Evolutionary conservation across 768 basidiomycete genomes (phyloP), one percentile per base, ranked within the genome.

Genomic region (Pleurotus ostreatus): DNA sequence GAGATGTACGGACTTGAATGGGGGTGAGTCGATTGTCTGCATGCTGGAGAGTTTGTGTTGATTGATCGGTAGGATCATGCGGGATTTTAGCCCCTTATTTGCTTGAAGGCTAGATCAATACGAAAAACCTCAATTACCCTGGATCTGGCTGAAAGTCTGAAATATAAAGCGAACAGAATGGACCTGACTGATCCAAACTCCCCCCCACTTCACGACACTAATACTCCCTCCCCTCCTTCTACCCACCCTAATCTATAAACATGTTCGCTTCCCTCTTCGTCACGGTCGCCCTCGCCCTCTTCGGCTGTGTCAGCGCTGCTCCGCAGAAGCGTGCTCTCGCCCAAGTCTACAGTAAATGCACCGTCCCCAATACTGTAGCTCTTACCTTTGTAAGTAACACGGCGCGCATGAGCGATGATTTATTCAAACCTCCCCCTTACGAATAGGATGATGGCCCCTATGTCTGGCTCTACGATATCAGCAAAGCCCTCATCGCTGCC

Each of bases 381-480:
- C 57, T 78, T 38, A 76, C 74, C 23, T 76, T 77, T 52, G 73
- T 74, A 54, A 48, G 74, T 66, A 5, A 30, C 20, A 43, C 16
- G 13, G n/a, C 5, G 23, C 1, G 23, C 23, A 49, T 23, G 39
- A 40, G 9, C 7, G 8, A 12, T 30, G 20, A 8, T 43, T 16
- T 15, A 23, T 47, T 34, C 26, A 34, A 34, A 11, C 11, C 30
- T 3, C 30, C 30, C 25, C 25, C 7, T 11, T 30, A 22, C 12
- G 6, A 40, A 12, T 34, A 76, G 75, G 76, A 78, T 62, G 77
- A 78, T 60, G 77, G 77, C 2, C 75, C 77, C 5, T 74, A 63
- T 34, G 52, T 64, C 5, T 76, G 72, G 46, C 40, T 73, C 72
- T 75, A 56, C 48, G 70, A 74, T 41, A 59, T 77, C 38, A 64